Evolutionary conservation across 441 rosid genomes (phyloP), one percentile per base, ranked within the genome.

Genomic region (Sinapis alba): DNA sequence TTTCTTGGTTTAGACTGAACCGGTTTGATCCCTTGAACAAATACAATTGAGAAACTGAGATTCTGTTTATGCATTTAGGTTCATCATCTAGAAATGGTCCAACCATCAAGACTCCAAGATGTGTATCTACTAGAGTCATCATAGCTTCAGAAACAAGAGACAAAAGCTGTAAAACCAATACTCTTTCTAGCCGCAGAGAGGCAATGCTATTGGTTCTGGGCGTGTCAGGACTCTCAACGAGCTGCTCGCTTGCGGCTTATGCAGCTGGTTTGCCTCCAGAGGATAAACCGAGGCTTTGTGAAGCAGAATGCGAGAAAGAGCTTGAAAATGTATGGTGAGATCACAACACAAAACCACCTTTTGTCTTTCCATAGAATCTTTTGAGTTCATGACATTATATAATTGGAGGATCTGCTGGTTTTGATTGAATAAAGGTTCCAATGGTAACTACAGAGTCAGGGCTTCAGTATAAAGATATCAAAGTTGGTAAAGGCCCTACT

Each of bases 321-420:
- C 97, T 94, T 87, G 98, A 92, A 94, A 92, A 94, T 88, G 98
- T 89, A 89, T 85, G 98, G 97, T 89, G 97, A 88, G 97, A 51
- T 84, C 72, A 78, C 72, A 75, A 51, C 28, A 62, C 57, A n/a
- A 58, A 62, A 50, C 1, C 78, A 38, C 81, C 82, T 68, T 56
- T 68, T 70, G 18, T 2, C 6, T 19, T 56, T 24, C 62, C 4
- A 13, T 58, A 26, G 2, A 26, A 7, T 41, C 47, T 57, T 62
- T 62, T 30, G 5, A 6, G 10, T 51, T 51, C 56, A n/a, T 62
- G 51, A 32, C 23, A 23, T 13, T 47, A 30, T 34, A n/a, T 38
- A 6, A 30, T 15, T 69, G 32, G 21, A 53, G 9, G 18, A 2
- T 61, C 15, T 61, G 65, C 16, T 34, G 6, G 13, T 19, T 45